Percentiles rank a stretch among this genome's conserved stretches.
Conservation (phyloP, 75 land plant genomes). For the Pinus tabuliformis region DNA sequence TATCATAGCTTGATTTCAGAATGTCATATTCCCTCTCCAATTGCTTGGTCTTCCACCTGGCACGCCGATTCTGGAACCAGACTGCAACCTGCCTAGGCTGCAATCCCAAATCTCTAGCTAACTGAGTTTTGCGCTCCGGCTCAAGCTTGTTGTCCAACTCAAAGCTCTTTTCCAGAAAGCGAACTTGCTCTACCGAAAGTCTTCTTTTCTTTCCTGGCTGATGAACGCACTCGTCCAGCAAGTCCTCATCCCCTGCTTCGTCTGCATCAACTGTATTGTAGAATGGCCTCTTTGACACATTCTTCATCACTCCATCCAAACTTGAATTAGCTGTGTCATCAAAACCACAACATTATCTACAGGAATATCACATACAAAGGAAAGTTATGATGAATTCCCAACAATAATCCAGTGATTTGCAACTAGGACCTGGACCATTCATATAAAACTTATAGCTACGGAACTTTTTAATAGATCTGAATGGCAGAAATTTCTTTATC, state of each 20-base stretch:
- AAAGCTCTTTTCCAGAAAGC: not conserved
- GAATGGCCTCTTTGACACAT: not conserved
- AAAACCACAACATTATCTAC: too few species aligned
- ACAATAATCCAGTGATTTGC: too few species aligned
- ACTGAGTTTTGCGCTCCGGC: constrained; percentile 1
- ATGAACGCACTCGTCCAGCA: not conserved
- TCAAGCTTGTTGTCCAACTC: constrained; percentile 2
- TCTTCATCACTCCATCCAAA: not conserved
- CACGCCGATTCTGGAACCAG: constrained; percentile 1
- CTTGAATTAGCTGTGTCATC: too few species aligned
- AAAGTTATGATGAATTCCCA: too few species aligned
- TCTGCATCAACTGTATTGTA: not conserved
- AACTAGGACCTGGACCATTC: too few species aligned
- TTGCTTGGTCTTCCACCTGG: not conserved
- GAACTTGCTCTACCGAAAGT: not conserved
- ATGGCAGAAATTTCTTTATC: too few species aligned
- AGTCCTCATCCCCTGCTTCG: not conserved
- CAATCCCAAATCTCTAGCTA: constrained; percentile 4
- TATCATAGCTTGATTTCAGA: constrained; percentile 1
- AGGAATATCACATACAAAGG: too few species aligned
- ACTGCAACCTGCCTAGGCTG: constrained; percentile 3
- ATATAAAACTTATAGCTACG: too few species aligned
- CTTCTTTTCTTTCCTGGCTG: constrained; percentile 4
- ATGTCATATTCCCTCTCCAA: not conserved
- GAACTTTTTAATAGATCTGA: too few species aligned